Conservation (phyloP, 2,329 filamentous ascomycete species). For the Graphium sp. region DNA sequence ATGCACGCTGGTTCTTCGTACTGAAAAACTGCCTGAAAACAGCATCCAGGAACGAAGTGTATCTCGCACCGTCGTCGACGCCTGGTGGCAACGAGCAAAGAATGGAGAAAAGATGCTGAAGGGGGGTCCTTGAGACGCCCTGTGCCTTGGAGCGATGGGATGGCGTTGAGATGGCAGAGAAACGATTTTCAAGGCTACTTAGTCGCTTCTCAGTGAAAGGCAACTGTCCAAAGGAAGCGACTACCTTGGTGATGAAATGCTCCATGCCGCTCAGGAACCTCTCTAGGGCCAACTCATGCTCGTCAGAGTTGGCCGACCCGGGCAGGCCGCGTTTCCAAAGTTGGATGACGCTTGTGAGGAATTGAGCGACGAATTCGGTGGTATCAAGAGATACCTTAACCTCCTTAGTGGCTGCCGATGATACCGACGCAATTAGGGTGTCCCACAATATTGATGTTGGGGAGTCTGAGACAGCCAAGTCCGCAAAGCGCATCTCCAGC, state of each 20-base stretch:
- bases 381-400: slow-evolving; percentile 78
- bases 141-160: slow-evolving; percentile 39
- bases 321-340: slow-evolving; percentile 4
- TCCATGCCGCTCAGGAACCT: slow-evolving; percentile 38
- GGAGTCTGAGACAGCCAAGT: slow-evolving; percentile 43
- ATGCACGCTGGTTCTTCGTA: slow-evolving; percentile 24
- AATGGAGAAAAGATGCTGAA: slow-evolving; percentile 49
- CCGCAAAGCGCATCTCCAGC: slow-evolving; percentile 43
- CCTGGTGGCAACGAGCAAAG: slow-evolving; percentile 33
- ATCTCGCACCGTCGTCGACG: slow-evolving; percentile 25
- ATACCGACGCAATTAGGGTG: slow-evolving; percentile 43
- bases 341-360: slow-evolving; percentile 3
- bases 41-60: slow-evolving; percentile 26
- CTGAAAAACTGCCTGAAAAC: slow-evolving; percentile 43
- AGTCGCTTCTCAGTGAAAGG: slow-evolving; percentile 40
- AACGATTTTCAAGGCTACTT: slow-evolving; percentile 21
- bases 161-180: slow-evolving; percentile 49
- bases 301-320: slow-evolving; percentile 32
- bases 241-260: slow-evolving; percentile 28
- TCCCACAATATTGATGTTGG: slow-evolving; percentile 37
- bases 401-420: slow-evolving; percentile 62
- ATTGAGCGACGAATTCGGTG: slow-evolving; percentile 46
- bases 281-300: slow-evolving; percentile 32
- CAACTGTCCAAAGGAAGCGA: slow-evolving; percentile 35
- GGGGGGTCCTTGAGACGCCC: slow-evolving; percentile 35